phyloP scores from a whole-genome alignment of 169 alveolate genomes.

The Cryptosporidium felis region DNA sequence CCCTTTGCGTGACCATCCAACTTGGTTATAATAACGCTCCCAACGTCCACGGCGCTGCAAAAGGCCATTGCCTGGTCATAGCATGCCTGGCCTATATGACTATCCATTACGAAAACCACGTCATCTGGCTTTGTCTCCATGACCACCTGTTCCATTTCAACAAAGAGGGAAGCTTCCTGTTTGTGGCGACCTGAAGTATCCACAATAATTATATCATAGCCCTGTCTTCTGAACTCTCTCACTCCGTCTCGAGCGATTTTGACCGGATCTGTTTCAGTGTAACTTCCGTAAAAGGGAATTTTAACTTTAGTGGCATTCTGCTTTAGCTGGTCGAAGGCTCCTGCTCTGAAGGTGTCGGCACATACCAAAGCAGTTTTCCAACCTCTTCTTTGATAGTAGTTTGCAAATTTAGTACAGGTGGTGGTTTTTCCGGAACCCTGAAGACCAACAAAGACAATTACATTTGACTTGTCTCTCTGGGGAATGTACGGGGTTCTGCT shows the following conservation, averaged over 20 bases:
- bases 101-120: constrained; percentile 96
- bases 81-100: constrained; percentile 99
- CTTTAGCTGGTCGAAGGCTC: constrained; percentile 99
- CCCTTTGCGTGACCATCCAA: constrained; percentile 99
- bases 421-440: constrained; percentile 99
- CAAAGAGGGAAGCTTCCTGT: constrained; percentile 98
- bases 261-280: constrained; percentile 99
- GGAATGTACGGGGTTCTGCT: constrained; percentile 90
- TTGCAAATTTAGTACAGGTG: constrained; percentile 98
- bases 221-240: constrained; percentile 91
- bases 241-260: constrained; percentile 99
- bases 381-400: constrained; percentile 94
- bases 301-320: constrained; percentile 98
- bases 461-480: constrained; percentile 92
- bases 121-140: constrained; percentile 92
- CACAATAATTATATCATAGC: constrained; percentile 96
- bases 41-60: constrained; percentile 94
- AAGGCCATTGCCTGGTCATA: constrained; percentile 99
- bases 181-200: constrained; percentile 99
- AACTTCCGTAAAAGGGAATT: constrained; percentile 98
- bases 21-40: constrained; percentile 98
- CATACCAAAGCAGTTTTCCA: constrained; percentile 99
- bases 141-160: constrained; percentile 97
- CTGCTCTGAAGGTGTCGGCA: constrained; percentile 99
- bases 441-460: constrained; percentile 98